phyloP scores from a whole-genome alignment of 306 rosid genomes.

The Castanopsis chinensis region DNA sequence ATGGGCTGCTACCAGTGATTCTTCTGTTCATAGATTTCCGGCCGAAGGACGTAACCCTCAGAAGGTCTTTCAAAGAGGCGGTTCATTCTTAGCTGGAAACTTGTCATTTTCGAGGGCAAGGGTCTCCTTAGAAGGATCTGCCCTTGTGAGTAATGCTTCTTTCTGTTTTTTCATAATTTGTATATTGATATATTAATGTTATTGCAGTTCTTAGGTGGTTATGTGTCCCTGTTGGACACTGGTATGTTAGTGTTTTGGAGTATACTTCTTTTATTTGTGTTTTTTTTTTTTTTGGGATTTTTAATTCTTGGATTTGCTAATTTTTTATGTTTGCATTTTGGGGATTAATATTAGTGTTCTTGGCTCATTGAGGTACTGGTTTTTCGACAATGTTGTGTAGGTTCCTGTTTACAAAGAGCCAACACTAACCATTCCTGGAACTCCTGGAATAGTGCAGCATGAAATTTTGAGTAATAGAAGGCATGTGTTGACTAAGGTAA shows the following conservation, averaged over 20 bases:
- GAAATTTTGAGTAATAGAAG: constrained; percentile 91
- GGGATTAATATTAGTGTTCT: constrained; percentile 8
- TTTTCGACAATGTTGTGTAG: constrained; percentile 41
- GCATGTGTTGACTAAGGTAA: constrained; percentile 96
- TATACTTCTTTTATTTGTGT: not conserved
- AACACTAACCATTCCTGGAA: constrained; percentile 64
- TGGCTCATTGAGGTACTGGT: constrained; percentile 20
- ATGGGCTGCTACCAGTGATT: constrained; percentile 94
- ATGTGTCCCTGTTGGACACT: not conserved
- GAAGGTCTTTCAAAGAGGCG: constrained; percentile 82
- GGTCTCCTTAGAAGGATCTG: constrained; percentile 90
- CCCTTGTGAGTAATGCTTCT: constrained; percentile 60
- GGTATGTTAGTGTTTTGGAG: not conserved
- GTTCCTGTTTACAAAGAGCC: constrained; percentile 94
- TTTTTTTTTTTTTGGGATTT: not conserved
- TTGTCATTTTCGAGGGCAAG: constrained; percentile 95
- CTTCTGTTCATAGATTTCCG: constrained; percentile 88
- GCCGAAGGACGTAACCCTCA: constrained; percentile 84
- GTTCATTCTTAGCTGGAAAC: constrained; percentile 91
- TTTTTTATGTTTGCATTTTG: constrained; percentile 18
- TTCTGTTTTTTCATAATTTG: constrained; percentile 5
- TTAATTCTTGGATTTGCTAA: not conserved
- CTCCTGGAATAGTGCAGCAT: constrained; percentile 89
- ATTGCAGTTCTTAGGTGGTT: constrained; percentile 3
- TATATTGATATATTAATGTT: not conserved